phyloP scores from a whole-genome alignment of 106 monocot species.

The Platanthera guangdongensis region DNA sequence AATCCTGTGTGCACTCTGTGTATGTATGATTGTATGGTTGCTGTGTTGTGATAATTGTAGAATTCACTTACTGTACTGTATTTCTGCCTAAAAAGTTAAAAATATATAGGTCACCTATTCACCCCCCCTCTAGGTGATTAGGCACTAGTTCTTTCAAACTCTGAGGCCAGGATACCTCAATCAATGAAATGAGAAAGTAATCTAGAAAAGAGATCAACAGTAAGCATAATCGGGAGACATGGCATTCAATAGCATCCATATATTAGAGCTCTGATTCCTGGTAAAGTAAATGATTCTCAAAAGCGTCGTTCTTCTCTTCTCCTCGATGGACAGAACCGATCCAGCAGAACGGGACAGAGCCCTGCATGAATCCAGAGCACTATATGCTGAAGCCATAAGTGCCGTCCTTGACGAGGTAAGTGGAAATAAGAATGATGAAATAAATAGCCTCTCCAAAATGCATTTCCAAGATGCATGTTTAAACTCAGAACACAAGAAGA shows the following conservation, averaged over 20 bases:
- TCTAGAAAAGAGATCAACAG: background rate
- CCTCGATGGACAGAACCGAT: slow-evolving; percentile 1
- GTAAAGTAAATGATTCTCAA: background rate
- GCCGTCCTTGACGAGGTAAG: background rate
- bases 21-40: no score
- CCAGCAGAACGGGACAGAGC: background rate
- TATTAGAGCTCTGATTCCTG: background rate
- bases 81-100: no score
- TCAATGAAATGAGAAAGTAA: background rate
- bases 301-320: slow-evolving; percentile 6
- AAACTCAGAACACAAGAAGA: no score
- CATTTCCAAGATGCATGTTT: no score
- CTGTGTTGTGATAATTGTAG: no score
- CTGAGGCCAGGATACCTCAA: background rate
- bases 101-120: no score
- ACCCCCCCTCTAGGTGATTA: no score
- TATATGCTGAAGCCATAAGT: slow-evolving; percentile 41
- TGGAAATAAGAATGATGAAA: background rate
- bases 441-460: no score
- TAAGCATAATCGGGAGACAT: background rate
- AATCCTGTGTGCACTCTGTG: no score
- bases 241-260: background rate
- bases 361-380: slow-evolving; percentile 11
- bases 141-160: no score
- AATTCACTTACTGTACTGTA: no score